Percentiles rank a stretch among this genome's conserved stretches.
Conservation (phyloP, 73 alveolate species). For the Paraurostyla sp. region DNA sequence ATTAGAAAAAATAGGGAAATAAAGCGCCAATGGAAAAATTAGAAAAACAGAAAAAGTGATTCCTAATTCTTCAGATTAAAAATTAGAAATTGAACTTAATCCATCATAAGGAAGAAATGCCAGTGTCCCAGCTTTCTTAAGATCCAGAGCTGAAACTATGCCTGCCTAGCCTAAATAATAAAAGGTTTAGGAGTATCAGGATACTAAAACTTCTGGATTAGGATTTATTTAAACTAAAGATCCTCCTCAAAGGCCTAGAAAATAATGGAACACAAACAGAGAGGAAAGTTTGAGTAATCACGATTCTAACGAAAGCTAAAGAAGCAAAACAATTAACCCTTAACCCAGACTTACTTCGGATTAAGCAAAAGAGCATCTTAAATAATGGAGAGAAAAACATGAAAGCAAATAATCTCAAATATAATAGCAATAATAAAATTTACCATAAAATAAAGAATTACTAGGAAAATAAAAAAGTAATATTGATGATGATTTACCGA, state of each 20-base stretch:
- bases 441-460: not conserved
- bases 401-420: not conserved
- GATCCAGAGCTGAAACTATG: not conserved
- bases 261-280: too few relatives aligned
- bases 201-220: not conserved
- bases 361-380: not conserved
- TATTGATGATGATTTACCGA: not conserved
- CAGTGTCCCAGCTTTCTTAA: not conserved
- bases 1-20: too few relatives aligned
- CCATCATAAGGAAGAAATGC: not conserved
- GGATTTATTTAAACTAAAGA: not conserved
- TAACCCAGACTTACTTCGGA: not conserved
- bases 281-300: too few relatives aligned
- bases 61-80: too few relatives aligned
- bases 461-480: not conserved
- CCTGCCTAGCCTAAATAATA: too few relatives aligned
- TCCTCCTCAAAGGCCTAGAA: too few relatives aligned
- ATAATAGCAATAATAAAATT: not conserved
- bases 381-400: not conserved
- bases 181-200: not conserved
- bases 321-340: not conserved
- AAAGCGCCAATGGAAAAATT: too few relatives aligned
- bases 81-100: not conserved
- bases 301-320: not conserved
- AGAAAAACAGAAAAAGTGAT: not conserved